Percentiles rank a stretch among this genome's conserved stretches.
Evolutionary conservation across 116 monocot genomes (phyloP).

Genomic region (Zostera marina): DNA sequence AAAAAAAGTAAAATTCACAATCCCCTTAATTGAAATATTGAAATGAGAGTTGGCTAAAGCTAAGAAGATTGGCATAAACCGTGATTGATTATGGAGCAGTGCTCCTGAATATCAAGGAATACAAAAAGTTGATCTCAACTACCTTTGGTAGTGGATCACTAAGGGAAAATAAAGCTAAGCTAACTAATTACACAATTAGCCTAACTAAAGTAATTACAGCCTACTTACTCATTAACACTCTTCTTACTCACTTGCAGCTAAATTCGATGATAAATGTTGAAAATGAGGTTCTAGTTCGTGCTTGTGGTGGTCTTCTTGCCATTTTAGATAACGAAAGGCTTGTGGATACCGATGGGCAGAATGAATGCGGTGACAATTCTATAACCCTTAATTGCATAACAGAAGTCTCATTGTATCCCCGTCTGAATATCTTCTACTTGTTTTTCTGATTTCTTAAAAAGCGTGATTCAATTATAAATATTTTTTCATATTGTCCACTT

Average conservation of each 20-base stretch:
- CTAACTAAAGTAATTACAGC: too few species aligned
- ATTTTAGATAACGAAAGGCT: slow-evolving; percentile 88
- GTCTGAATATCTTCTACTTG: background rate
- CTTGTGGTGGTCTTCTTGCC: slow-evolving; percentile 83
- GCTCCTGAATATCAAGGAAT: too few species aligned
- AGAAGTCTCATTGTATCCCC: slow-evolving; percentile 86
- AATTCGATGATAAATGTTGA: slow-evolving; percentile 96
- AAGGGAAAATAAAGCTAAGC: too few species aligned
- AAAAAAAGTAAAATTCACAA: too few species aligned
- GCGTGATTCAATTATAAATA: background rate
- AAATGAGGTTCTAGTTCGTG: slow-evolving; percentile 91
- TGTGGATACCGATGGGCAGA: slow-evolving; percentile 59
- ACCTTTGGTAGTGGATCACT: too few species aligned
- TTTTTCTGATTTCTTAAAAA: slow-evolving; percentile 4
- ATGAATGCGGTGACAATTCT: slow-evolving; percentile 55
- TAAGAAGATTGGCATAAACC: too few species aligned
- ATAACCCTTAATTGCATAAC: slow-evolving; percentile 62
- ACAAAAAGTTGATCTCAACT: too few species aligned
- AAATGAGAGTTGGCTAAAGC: too few species aligned
- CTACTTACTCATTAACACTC: too few species aligned
- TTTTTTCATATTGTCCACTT: background rate
- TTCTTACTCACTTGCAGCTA: slow-evolving; percentile 30
- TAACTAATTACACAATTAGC: too few species aligned
- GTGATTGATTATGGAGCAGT: too few species aligned
- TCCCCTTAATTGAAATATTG: too few species aligned